Evolutionary conservation across 1,284 basidiomycete genomes (phyloP), one percentile per base, ranked within the genome.

Genomic region (Marasmius oreades): DNA sequence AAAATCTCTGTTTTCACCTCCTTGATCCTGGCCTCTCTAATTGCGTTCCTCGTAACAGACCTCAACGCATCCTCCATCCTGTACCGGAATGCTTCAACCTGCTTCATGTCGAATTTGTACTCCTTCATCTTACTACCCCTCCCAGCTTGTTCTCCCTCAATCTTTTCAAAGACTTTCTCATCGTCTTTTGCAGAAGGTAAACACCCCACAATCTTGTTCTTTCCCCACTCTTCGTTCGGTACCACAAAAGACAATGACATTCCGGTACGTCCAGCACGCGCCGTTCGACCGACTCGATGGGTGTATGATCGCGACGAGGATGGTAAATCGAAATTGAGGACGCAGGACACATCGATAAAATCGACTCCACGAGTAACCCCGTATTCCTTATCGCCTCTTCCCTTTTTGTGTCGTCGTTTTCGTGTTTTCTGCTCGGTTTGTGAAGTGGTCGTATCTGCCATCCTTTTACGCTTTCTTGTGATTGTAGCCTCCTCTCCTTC

Each of bases 81-180:
- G 73, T 99, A 99, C 63, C 95, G 78, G 77, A 99, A 99, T n/a
- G 93, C 95, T 65, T 98, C 95, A 42, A 98, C 93, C 76, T 97
- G 88, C 72, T 86, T 82, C 90, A 92, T 87, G 70, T 98, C 94
- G 68, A 98, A 92, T 39, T 87, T 83, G 75, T 97, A 99, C 70
- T 95, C 94, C 69, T 92, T 90, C 61, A 98, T 81, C 62, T 90
- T 83, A 55, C 85, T 86, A 26, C 88, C 90, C 55, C 84, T 74
- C 37, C 85, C 85, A 5, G 76, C 83, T 67, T 90, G 87, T 67
- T 89, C 84, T 60, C 78, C 80, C 68, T 90, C 87, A 43, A 97
- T 92, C 65, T 85, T 81, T 59, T 73, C 77, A 75, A 94, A 95
- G 7, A 95, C 83, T 8, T 67, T 68, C 65, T 95, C 93, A 64